Percentiles rank a stretch among this genome's conserved stretches.
phyloP scores from a whole-genome alignment of 2,329 filamentous ascomycete species.

The Drechslerella dactyloides region DNA sequence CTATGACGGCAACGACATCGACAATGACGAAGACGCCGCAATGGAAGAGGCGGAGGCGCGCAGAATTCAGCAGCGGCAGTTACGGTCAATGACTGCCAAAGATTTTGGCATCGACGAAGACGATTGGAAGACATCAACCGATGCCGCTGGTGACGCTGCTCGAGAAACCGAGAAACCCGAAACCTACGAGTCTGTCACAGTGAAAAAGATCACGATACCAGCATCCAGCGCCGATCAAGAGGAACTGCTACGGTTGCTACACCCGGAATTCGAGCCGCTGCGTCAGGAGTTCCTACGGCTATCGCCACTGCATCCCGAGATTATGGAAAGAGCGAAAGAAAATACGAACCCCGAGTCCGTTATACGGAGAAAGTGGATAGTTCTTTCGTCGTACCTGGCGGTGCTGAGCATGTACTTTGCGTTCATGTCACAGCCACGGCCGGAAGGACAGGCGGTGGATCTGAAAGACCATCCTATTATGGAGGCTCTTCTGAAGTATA shows the following conservation, averaged over 20 bases:
- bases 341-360: slow-evolving; percentile 59
- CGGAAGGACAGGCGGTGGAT: slow-evolving; percentile 62
- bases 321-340: slow-evolving; percentile 60
- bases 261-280: slow-evolving; percentile 90
- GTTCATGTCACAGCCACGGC: slow-evolving; percentile 66
- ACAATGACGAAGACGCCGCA: slow-evolving; percentile 75
- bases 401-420: slow-evolving; percentile 93
- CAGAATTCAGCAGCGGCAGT: slow-evolving; percentile 85
- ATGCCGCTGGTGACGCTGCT: slow-evolving; percentile 59
- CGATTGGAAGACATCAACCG: slow-evolving; percentile 71
- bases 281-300: slow-evolving; percentile 79
- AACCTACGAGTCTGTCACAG: slow-evolving; percentile 73
- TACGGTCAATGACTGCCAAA: slow-evolving; percentile 84
- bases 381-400: slow-evolving; percentile 83
- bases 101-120: slow-evolving; percentile 93
- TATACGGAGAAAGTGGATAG: slow-evolving; percentile 75
- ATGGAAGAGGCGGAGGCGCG: slow-evolving; percentile 92
- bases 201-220: slow-evolving; percentile 71
- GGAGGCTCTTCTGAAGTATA: slow-evolving; percentile 78
- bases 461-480: slow-evolving; percentile 90
- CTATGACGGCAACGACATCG: slow-evolving; percentile 82
- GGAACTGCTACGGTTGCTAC: slow-evolving; percentile 76
- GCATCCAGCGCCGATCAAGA: slow-evolving; percentile 75
- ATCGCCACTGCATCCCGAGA: slow-evolving; percentile 65
- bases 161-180: slow-evolving; percentile 68